A percentile compares a stretch with the other conserved stretches of the same genome.
phyloP scores from a whole-genome alignment of 2,329 filamentous ascomycete genomes.

The Pyrenophora tritici-repentis region DNA sequence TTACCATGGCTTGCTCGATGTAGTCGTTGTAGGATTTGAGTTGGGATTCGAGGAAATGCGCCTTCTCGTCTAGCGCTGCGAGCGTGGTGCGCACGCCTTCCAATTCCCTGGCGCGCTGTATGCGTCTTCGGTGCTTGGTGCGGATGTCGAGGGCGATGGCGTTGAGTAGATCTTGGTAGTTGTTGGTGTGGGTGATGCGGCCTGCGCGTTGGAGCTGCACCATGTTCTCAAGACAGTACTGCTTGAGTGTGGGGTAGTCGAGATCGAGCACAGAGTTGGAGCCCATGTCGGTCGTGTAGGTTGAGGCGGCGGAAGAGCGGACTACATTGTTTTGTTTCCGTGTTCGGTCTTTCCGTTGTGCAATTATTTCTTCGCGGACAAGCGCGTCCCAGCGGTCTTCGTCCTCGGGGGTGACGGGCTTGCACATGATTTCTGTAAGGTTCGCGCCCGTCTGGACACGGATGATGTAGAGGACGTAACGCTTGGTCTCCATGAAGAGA shows the following conservation, averaged over 20 bases:
- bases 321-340: slow-evolving; percentile 58
- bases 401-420: slow-evolving; percentile 83
- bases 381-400: slow-evolving; percentile 85
- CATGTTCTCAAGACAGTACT: slow-evolving; percentile 91
- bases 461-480: slow-evolving; percentile 96
- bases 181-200: slow-evolving; percentile 82
- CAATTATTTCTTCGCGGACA: slow-evolving; percentile 76
- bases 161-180: slow-evolving; percentile 97
- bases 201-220: slow-evolving; percentile 85
- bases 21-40: slow-evolving; percentile 98
- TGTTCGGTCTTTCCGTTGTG: slow-evolving; percentile 49
- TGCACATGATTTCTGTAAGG: slow-evolving; percentile 93
- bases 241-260: slow-evolving; percentile 90
- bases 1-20: slow-evolving; percentile 97
- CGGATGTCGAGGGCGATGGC: slow-evolving; percentile 96
- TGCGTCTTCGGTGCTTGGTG: slow-evolving; percentile 89
- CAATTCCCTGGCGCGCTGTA: slow-evolving; percentile 88
- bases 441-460: slow-evolving; percentile 90
- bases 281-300: slow-evolving; percentile 63
- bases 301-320: slow-evolving; percentile 84
- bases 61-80: slow-evolving; percentile 79
- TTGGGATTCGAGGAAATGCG: slow-evolving; percentile 90
- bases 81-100: slow-evolving; percentile 81
- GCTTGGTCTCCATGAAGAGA: slow-evolving; percentile 97
- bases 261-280: slow-evolving; percentile 74